Percentiles rank a stretch among this genome's conserved stretches.
Conservation (phyloP, 306 rosid species). For the Pterocarpus macrocarpus region DNA sequence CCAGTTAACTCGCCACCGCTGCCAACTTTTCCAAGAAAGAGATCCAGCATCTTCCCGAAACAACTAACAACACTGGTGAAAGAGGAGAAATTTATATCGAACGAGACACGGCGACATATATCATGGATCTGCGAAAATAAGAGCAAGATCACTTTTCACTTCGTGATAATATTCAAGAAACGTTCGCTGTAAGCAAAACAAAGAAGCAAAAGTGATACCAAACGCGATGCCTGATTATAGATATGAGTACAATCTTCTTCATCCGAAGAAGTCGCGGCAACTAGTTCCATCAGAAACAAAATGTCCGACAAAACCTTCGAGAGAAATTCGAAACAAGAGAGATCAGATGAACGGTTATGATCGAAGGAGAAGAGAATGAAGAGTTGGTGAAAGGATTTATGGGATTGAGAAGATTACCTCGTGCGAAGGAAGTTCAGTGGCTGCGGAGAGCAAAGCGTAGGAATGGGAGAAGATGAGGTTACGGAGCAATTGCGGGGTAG, state of each 20-base stretch:
- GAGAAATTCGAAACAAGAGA: neutral
- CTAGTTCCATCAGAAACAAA: slow-evolving; percentile 70
- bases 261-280: slow-evolving; percentile 44
- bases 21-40: slow-evolving; percentile 52
- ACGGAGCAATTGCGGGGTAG: slow-evolving; percentile 64
- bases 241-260: slow-evolving; percentile 42
- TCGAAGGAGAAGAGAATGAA: neutral
- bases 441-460: slow-evolving; percentile 63
- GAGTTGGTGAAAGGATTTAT: neutral
- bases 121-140: slow-evolving; percentile 65
- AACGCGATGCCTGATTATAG: too few relatives aligned
- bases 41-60: slow-evolving; percentile 59
- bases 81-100: slow-evolving; percentile 67
- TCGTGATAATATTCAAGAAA: neutral
- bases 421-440: slow-evolving; percentile 72
- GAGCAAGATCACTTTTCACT: neutral
- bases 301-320: slow-evolving; percentile 79
- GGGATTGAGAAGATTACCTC: slow-evolving; percentile 55
- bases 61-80: slow-evolving; percentile 61
- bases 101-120: slow-evolving; percentile 59
- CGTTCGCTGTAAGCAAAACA: neutral
- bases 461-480: slow-evolving; percentile 73
- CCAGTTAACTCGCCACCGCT: slow-evolving; percentile 32
- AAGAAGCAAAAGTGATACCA: slow-evolving; percentile 51
- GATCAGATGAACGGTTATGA: neutral